phyloP scores from a whole-genome alignment of 108 stramenopile genomes.

The Mayamaea pseudoterrestris region DNA sequence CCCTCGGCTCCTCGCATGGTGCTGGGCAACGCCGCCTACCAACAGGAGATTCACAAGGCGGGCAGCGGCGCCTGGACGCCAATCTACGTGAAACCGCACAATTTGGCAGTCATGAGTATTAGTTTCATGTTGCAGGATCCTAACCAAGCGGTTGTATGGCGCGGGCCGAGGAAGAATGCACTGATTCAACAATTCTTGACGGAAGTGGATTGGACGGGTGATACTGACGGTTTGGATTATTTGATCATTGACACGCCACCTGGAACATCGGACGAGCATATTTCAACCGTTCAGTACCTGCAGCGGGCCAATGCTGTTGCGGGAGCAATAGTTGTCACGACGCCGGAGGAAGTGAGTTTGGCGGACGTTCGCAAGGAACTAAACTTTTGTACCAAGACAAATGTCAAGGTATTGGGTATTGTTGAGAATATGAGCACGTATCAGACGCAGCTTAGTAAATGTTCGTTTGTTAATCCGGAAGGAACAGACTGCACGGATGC shows the following conservation, averaged over 20 bases:
- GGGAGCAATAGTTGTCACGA: conserved; percentile 96
- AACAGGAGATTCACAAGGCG: conserved; percentile 69
- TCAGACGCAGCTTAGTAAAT: conserved; percentile 37
- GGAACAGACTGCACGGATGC: conserved; percentile 44
- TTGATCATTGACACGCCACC: conserved; percentile 98
- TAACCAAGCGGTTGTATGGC: conserved; percentile 90
- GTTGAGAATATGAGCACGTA: conserved; percentile 96
- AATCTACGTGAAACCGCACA: conserved; percentile 73
- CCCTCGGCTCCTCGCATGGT: conserved; percentile 93
- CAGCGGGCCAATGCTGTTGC: conserved; percentile 60
- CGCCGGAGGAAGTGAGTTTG: conserved; percentile 96
- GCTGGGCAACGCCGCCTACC: conserved; percentile 45
- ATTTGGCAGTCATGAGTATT: conserved; percentile 95
- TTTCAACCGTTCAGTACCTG: conserved; percentile 94
- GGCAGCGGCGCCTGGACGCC: conserved; percentile 94
- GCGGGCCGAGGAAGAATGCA: conserved; percentile 97
- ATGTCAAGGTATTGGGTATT: conserved; percentile 86
- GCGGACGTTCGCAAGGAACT: conserved; percentile 98
- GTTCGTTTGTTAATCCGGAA: conserved; percentile 34
- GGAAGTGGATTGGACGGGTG: conserved; percentile 78
- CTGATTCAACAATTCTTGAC: conserved; percentile 99
- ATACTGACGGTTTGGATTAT: conserved; percentile 86
- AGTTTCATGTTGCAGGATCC: conserved; percentile 89
- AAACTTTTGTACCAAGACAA: conserved; percentile 96
- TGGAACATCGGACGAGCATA: conserved; percentile 99